A percentile compares a stretch with the other conserved stretches of the same genome.
phyloP scores from a whole-genome alignment of 495 filamentous ascomycete species.

The Articulospora tetracladia region DNA sequence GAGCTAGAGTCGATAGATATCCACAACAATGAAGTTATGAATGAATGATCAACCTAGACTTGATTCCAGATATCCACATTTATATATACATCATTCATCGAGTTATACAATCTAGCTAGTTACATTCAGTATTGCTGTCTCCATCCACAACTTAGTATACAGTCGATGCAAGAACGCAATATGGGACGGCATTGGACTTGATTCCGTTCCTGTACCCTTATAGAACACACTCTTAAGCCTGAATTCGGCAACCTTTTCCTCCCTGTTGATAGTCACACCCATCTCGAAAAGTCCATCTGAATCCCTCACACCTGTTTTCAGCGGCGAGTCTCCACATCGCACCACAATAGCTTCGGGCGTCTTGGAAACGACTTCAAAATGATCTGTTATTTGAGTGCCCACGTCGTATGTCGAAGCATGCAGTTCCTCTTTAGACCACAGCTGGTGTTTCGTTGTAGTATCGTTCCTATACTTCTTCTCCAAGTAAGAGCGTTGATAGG shows the following conservation, averaged over 20 bases:
- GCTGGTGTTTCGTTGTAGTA: slow-evolving; percentile 55
- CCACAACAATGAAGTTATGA: not conserved
- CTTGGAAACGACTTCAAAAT: slow-evolving; percentile 73
- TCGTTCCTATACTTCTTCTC: slow-evolving; percentile 54
- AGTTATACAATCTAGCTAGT: not conserved
- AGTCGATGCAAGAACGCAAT: slow-evolving; percentile 56
- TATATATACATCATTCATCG: not conserved
- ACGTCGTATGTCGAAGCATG: slow-evolving; percentile 49
- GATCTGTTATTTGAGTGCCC: slow-evolving; percentile 66
- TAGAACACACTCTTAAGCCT: slow-evolving; percentile 53
- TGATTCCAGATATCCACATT: not conserved
- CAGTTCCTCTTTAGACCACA: slow-evolving; percentile 59
- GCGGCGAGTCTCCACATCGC: slow-evolving; percentile 64
- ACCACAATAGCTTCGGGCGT: slow-evolving; percentile 56
- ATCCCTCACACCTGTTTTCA: slow-evolving; percentile 48
- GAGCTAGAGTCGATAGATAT: not conserved
- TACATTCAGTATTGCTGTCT: slow-evolving; percentile 43
- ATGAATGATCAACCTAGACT: not conserved
- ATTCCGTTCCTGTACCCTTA: slow-evolving; percentile 44
- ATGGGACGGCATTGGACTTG: slow-evolving; percentile 46
- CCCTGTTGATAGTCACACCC: slow-evolving; percentile 54
- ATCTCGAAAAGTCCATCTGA: slow-evolving; percentile 72
- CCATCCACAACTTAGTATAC: slow-evolving; percentile 62
- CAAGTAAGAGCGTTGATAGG: slow-evolving; percentile 56
- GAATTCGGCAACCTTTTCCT: slow-evolving; percentile 55